These are phyloP conservation scores for Mychonastes homosphaera DNA, from an alignment of 139 green algal genomes.

Conservation along the genomic window DNA sequence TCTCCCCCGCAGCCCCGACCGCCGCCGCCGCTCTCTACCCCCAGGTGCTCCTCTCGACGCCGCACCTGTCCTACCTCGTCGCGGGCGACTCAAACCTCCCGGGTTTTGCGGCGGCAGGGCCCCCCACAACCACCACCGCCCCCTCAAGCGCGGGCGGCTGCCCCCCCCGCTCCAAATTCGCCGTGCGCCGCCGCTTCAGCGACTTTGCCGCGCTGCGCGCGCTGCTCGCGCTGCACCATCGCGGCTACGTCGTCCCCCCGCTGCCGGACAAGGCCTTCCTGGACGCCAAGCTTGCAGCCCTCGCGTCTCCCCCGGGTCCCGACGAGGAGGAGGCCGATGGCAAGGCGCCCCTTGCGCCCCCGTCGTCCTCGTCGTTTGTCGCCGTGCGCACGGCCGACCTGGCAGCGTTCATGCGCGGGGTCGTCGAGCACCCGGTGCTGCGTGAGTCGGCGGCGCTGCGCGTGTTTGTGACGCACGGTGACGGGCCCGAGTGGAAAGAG, in stretches of 20 bases:
- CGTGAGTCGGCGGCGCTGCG: conserved; percentile 26
- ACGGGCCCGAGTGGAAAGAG: conserved; percentile 17
- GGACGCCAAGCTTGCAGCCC: conserved; percentile 43
- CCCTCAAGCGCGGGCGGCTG: conserved; percentile 7
- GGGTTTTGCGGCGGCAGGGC: neutral
- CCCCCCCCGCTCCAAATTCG: too few species aligned
- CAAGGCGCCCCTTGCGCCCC: too few species aligned
- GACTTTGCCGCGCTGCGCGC: conserved; percentile 76
- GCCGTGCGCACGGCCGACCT: conserved; percentile 41
- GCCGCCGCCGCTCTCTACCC: neutral
- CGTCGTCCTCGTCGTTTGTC: too few species aligned
- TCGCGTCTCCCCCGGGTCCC: conserved; percentile 32
- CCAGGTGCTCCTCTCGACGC: neutral
- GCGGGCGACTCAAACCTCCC: neutral
- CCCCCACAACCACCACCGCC: neutral
- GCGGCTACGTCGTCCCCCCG: conserved; percentile 83
- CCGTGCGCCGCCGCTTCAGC: conserved; percentile 63
- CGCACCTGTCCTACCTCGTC: neutral
- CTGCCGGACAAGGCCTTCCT: conserved; percentile 81
- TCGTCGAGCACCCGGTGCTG: conserved; percentile 35
- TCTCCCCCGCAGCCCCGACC: neutral
- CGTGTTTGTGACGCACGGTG: conserved; percentile 36
- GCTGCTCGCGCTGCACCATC: conserved; percentile 53
- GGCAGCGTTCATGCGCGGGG: conserved; percentile 35
- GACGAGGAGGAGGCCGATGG: too few species aligned